phyloP scores from a whole-genome alignment of 306 rosid genomes.

The Mucuna pruriens region DNA sequence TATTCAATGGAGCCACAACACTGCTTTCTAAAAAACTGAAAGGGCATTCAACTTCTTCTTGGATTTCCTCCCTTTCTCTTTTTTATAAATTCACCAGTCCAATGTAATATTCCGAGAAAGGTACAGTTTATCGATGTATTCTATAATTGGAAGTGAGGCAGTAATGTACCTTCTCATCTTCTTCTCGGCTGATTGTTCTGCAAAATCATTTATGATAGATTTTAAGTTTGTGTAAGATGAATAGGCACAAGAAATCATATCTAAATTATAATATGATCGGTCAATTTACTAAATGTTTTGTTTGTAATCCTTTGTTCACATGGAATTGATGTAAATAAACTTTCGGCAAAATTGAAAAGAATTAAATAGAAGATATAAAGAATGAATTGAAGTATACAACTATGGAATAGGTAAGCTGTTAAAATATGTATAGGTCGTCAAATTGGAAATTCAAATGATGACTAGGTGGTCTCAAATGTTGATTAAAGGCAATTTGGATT shows the following conservation, averaged over 20 bases:
- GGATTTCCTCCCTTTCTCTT: not conserved
- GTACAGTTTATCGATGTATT: slow-evolving; percentile 80
- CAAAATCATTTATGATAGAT: slow-evolving; percentile 30
- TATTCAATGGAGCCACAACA: slow-evolving; percentile 26
- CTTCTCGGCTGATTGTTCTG: slow-evolving; percentile 84
- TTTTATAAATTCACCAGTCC: slow-evolving; percentile 75
- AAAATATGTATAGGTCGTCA: not conserved
- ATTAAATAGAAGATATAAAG: not conserved
- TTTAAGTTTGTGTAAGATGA: not conserved
- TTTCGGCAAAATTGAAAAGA: not conserved
- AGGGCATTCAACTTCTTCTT: not conserved
- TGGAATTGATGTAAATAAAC: not conserved
- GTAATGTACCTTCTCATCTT: slow-evolving; percentile 82
- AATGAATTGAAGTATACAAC: not conserved
- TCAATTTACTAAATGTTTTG: no score
- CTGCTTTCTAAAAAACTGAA: slow-evolving; percentile 25
- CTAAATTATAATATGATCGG: not conserved
- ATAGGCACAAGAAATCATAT: slow-evolving; percentile 20
- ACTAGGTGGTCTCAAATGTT: no score
- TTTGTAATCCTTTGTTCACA: not conserved
- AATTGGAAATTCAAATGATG: not conserved
- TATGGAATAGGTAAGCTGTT: not conserved
- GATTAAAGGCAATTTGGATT: no score
- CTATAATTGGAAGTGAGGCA: slow-evolving; percentile 68
- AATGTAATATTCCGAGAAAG: slow-evolving; percentile 67